Evolutionary conservation across 108 stramenopile genomes (phyloP).

Genomic region (Stephanodiscus minutulus): DNA sequence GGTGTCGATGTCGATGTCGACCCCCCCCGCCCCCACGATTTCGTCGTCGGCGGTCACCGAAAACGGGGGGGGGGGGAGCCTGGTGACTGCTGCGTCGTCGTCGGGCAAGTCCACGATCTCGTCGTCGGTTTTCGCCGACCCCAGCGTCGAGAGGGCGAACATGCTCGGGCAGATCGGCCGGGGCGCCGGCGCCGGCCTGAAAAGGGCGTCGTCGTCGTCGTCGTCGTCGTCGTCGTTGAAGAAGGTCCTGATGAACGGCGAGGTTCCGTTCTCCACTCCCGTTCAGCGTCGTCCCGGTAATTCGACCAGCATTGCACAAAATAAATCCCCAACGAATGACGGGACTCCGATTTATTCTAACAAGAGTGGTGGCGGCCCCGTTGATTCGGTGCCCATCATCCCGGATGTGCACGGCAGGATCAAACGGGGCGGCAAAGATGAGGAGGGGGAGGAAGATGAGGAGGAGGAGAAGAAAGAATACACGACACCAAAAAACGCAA

Average conservation of each 20-base stretch:
- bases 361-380: neutral
- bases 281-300: neutral
- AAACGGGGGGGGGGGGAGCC: neutral
- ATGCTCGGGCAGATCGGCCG: conserved; percentile 30
- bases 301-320: neutral
- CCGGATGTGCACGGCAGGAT: neutral
- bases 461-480: no score
- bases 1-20: neutral
- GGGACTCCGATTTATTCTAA: conserved; percentile 23
- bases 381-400: neutral
- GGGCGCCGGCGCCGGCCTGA: neutral
- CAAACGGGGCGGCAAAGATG: conserved; percentile 7
- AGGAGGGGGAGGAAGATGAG: conserved; percentile 3
- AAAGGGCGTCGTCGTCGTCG: neutral
- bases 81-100: neutral
- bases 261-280: neutral
- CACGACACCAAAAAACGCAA: neutral
- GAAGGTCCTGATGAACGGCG: no score
- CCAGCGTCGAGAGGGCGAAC: conserved; percentile 15
- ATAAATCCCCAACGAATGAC: neutral
- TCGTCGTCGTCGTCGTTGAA: no score
- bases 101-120: conserved; percentile 11
- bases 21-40: neutral
- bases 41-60: neutral
- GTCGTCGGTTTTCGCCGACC: conserved; percentile 13